A percentile compares a stretch with the other conserved stretches of the same genome.
Evolutionary conservation across 164 flowering plant genomes (phyloP).

Genomic region (Umbellularia californica): DNA sequence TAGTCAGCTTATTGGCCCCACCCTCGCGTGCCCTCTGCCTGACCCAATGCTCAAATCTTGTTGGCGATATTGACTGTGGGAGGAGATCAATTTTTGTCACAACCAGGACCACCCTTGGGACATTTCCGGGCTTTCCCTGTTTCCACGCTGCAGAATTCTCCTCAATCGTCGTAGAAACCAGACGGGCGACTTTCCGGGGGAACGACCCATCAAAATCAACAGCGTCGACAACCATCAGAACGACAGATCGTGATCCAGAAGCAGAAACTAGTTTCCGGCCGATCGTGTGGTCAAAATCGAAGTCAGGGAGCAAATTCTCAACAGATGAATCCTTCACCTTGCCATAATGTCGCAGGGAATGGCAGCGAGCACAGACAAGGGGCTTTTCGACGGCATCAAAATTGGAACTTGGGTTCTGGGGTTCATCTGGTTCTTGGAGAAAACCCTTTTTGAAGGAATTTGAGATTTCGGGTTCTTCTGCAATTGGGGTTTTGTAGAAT

Average conservation of each 20-base stretch:
- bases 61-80: slow-evolving; percentile 55
- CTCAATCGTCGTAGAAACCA: slow-evolving; percentile 64
- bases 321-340: slow-evolving; percentile 68
- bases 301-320: slow-evolving; percentile 90
- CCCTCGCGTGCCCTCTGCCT: slow-evolving; percentile 77
- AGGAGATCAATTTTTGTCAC: slow-evolving; percentile 87
- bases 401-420: background rate
- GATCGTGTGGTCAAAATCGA: slow-evolving; percentile 89
- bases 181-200: slow-evolving; percentile 60
- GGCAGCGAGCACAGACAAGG: slow-evolving; percentile 83
- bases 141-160: slow-evolving; percentile 76
- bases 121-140: slow-evolving; percentile 78
- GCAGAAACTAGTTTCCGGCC: slow-evolving; percentile 57
- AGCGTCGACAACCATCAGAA: slow-evolving; percentile 86
- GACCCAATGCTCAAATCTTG: slow-evolving; percentile 83
- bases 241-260: slow-evolving; percentile 59
- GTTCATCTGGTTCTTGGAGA: slow-evolving; percentile 17
- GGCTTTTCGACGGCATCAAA: slow-evolving; percentile 28
- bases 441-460: slow-evolving; percentile 57
- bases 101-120: slow-evolving; percentile 78
- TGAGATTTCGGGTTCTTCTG: slow-evolving; percentile 58
- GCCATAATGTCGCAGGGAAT: slow-evolving; percentile 73
- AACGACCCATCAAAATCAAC: slow-evolving; percentile 91
- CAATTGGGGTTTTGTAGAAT: slow-evolving; percentile 29
- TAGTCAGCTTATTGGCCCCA: slow-evolving; percentile 61